These are phyloP conservation scores for Diplodia scrobiculata DNA, from an alignment of 2,329 filamentous ascomycete genomes.

Conservation along the genomic window DNA sequence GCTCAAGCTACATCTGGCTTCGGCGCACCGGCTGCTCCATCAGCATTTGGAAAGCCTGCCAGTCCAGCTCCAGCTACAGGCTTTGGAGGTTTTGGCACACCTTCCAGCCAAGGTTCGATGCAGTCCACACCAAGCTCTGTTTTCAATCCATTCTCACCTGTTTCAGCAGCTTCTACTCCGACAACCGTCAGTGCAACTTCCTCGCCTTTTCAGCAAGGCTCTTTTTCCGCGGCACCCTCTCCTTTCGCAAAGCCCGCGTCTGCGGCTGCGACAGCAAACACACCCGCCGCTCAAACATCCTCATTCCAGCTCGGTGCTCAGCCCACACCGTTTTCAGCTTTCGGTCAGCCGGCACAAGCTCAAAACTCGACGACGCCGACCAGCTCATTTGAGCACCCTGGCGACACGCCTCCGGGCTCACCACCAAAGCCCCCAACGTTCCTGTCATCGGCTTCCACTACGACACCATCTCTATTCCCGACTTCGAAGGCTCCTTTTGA, in stretches of 20 bases:
- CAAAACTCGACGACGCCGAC: slow-evolving; percentile 9
- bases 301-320: slow-evolving; percentile 11
- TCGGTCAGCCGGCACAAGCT: not conserved
- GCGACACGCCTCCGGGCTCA: slow-evolving; percentile 22
- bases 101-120: slow-evolving; percentile 13
- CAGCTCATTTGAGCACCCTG: slow-evolving; percentile 13
- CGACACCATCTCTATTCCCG: not conserved
- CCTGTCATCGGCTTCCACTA: not conserved
- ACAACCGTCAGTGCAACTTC: not conserved
- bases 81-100: slow-evolving; percentile 10
- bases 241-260: not conserved
- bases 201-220: not conserved
- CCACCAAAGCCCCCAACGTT: slow-evolving; percentile 5
- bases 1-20: not conserved
- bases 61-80: not conserved
- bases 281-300: not conserved
- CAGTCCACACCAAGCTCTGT: not conserved
- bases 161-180: slow-evolving; percentile 14
- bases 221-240: not conserved
- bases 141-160: slow-evolving; percentile 10
- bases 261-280: not conserved
- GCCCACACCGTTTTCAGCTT: not conserved
- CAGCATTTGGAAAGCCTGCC: slow-evolving; percentile 21
- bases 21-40: not conserved
- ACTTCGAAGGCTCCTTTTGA: not conserved